phyloP scores from a whole-genome alignment of 1,139 yeast species.

The Debaryomyces nepalensis region DNA sequence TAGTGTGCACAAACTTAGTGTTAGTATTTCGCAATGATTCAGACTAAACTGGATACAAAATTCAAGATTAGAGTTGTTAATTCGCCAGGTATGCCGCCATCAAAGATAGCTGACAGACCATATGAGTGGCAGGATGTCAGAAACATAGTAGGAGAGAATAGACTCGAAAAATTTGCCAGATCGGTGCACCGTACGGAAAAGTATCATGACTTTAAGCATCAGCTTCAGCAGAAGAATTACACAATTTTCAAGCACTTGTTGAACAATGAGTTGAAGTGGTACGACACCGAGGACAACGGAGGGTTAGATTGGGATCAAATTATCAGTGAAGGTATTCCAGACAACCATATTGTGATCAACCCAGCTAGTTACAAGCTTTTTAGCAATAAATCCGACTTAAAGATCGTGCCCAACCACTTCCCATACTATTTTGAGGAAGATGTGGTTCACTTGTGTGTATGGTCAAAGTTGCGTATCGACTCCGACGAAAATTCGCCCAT shows the following conservation, averaged over 20 bases:
- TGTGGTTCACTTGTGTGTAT: constrained; percentile 47
- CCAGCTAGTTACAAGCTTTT: constrained; percentile 27
- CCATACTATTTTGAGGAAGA: constrained; percentile 46
- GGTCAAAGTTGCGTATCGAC: constrained; percentile 44
- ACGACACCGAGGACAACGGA: constrained; percentile 21
- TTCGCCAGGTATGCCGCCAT: constrained; percentile 46
- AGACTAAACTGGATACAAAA: constrained; percentile 8
- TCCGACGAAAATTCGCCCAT: constrained; percentile 35
- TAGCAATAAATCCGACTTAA: constrained; percentile 28
- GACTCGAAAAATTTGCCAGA: constrained; percentile 47
- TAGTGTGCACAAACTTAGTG: background rate
- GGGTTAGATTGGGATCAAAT: constrained; percentile 18
- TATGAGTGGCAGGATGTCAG: constrained; percentile 43
- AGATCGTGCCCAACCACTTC: constrained; percentile 45
- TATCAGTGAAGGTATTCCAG: constrained; percentile 25
- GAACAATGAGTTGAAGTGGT: constrained; percentile 43
- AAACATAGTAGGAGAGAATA: constrained; percentile 36
- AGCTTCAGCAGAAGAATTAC: constrained; percentile 29
- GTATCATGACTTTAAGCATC: constrained; percentile 40
- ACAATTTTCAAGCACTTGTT: constrained; percentile 44
- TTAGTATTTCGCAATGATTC: constrained; percentile 9
- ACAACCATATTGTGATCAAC: constrained; percentile 25
- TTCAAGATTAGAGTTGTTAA: constrained; percentile 31
- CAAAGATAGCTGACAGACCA: constrained; percentile 38
- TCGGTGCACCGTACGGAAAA: constrained; percentile 36